Conservation (phyloP, 2,329 filamentous ascomycete species). For the Penicillium expansum region DNA sequence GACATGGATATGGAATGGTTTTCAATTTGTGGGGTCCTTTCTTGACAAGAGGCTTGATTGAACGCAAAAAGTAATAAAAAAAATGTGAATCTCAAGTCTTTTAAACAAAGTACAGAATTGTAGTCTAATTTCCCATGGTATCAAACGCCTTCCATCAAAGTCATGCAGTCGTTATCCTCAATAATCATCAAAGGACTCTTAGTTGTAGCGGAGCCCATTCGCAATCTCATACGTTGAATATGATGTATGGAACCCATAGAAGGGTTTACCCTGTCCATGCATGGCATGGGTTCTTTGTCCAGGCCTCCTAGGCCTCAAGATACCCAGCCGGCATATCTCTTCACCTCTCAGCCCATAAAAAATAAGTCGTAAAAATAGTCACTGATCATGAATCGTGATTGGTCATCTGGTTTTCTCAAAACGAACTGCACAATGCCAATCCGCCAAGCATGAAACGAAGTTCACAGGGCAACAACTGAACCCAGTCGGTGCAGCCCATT, state of each 20-base stretch:
- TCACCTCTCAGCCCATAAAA: not conserved
- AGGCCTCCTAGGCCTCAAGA: not conserved
- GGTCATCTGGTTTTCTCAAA: not conserved
- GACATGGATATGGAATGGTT: not conserved
- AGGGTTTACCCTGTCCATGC: not conserved
- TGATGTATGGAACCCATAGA: not conserved
- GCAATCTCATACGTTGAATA: not conserved
- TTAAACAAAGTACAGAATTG: not conserved
- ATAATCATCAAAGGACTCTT: constrained; percentile 1
- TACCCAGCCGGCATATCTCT: not conserved
- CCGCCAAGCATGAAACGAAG: not conserved
- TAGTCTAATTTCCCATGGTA: not conserved
- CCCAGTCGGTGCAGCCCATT: not conserved
- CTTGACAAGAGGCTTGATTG: not conserved
- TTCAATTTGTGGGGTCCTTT: not conserved
- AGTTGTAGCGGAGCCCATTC: not conserved
- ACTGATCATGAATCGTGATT: constrained; percentile 2
- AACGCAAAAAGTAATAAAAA: not conserved
- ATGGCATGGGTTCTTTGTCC: not conserved
- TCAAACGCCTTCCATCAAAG: constrained; percentile 4
- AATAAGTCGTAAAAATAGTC: not conserved
- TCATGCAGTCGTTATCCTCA: constrained; percentile 13
- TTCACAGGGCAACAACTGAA: not conserved
- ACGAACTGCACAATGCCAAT: not conserved
- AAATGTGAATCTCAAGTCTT: constrained; percentile 7